Percentiles rank a stretch among this genome's conserved stretches.
phyloP scores from a whole-genome alignment of 2,329 filamentous ascomycete genomes.

The Cryphonectria nitschkei region DNA sequence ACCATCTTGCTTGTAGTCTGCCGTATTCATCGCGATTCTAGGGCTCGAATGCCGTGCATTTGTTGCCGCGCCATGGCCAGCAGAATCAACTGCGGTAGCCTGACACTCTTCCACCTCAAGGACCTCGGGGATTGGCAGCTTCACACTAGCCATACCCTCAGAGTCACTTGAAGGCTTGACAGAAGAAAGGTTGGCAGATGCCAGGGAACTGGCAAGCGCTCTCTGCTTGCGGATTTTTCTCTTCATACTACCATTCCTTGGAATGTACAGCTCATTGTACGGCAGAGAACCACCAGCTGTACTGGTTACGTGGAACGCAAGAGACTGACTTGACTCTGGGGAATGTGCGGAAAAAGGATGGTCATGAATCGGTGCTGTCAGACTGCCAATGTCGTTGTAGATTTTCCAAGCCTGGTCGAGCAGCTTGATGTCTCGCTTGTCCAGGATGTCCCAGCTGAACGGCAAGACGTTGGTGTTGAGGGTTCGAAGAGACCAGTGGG shows the following conservation, averaged over 20 bases:
- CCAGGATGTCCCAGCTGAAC: constrained; percentile 15
- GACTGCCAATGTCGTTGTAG: constrained; percentile 10
- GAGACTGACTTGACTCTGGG: neutral
- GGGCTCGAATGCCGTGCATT: neutral
- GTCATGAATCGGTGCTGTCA: constrained; percentile 7
- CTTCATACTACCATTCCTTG: constrained; percentile 26
- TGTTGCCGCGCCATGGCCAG: no score
- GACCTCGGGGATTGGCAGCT: neutral
- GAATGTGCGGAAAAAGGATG: neutral
- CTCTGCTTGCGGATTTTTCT: constrained; percentile 20
- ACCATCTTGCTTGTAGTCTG: neutral
- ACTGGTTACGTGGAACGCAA: neutral
- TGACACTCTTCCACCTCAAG: neutral
- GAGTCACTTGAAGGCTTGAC: neutral
- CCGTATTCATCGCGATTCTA: neutral
- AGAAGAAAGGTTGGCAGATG: neutral
- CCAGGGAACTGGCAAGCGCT: neutral
- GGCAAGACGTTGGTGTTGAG: constrained; percentile 17
- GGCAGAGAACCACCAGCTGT: neutral
- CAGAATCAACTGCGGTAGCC: neutral
- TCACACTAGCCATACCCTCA: neutral
- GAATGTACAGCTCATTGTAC: neutral
- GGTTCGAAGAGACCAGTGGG: constrained; percentile 21
- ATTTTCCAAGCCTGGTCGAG: constrained; percentile 20
- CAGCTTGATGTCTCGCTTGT: neutral